Conservation (phyloP, 768 basidiomycete species). For the Tulasnella sp. region DNA sequence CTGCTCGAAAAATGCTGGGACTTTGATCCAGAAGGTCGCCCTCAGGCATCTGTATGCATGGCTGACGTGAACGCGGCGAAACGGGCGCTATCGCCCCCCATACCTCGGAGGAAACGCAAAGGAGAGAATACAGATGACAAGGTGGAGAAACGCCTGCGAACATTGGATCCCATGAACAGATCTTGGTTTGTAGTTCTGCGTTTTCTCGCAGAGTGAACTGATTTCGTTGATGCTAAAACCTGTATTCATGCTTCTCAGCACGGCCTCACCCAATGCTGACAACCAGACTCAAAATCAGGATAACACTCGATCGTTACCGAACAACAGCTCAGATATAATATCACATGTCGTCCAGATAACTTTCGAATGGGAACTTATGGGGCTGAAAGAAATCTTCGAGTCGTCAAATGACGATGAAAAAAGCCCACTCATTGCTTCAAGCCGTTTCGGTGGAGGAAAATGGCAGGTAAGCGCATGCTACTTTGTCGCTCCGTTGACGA, state of each 20-base stretch:
- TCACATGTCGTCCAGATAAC: slow-evolving; percentile 17
- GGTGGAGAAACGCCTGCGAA: no score
- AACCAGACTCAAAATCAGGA: slow-evolving; percentile 6
- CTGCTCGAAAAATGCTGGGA: no score
- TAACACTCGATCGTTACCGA: neutral
- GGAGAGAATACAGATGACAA: no score
- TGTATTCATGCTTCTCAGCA: neutral
- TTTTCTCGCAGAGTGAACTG: no score
- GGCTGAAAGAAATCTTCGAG: slow-evolving; percentile 28
- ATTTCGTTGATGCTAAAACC: no score
- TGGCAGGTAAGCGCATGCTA: slow-evolving; percentile 24
- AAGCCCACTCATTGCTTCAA: slow-evolving; percentile 28
- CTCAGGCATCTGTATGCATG: no score
- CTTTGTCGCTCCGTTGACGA: neutral
- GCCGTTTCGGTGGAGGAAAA: slow-evolving; percentile 26
- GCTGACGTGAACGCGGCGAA: no score
- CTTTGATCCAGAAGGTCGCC: no score
- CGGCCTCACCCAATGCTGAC: neutral
- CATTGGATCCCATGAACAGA: no score
- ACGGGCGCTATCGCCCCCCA: no score
- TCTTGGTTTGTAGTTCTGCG: no score
- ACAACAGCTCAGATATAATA: neutral
- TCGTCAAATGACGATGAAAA: slow-evolving; percentile 28
- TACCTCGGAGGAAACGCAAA: no score
- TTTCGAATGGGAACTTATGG: slow-evolving; percentile 29